Conservation (phyloP, 2,329 filamentous ascomycete species). For the Pyricularia grisea region DNA sequence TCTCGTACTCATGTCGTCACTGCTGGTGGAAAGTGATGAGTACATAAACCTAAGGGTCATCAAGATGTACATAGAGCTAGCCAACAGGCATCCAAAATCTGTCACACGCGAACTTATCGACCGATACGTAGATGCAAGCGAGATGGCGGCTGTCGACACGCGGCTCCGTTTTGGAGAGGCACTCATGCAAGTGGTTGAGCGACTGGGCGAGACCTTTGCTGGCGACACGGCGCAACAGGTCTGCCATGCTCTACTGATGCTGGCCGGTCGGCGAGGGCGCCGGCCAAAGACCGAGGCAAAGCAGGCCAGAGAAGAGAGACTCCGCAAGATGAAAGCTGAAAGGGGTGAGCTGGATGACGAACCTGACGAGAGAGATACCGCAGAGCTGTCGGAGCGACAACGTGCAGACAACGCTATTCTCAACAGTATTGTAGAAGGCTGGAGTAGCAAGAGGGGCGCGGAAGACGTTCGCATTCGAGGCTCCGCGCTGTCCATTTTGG, state of each 20-base stretch:
- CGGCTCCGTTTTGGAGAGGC: constrained; percentile 62
- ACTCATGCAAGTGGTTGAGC: constrained; percentile 53
- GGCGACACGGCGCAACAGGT: constrained; percentile 42
- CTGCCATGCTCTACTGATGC: constrained; percentile 48
- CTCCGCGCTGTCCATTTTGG: constrained; percentile 59
- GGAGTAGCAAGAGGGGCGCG: constrained; percentile 54
- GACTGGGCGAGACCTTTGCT: constrained; percentile 44
- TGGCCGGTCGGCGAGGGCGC: constrained; percentile 54
- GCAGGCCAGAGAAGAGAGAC: constrained; percentile 40
- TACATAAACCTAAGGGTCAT: constrained; percentile 64
- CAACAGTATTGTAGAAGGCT: constrained; percentile 53
- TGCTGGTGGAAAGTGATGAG: constrained; percentile 58
- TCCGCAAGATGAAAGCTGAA: constrained; percentile 36
- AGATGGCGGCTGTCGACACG: constrained; percentile 49
- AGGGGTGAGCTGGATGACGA: constrained; percentile 42
- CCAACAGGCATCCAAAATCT: constrained; percentile 51
- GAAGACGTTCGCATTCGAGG: constrained; percentile 63
- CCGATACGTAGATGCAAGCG: constrained; percentile 55
- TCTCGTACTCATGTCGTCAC: constrained; percentile 52
- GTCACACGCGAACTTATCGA: constrained; percentile 55
- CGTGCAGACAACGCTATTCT: constrained; percentile 35
- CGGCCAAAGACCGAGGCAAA: constrained; percentile 49
- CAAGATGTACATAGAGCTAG: constrained; percentile 53
- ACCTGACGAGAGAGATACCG: constrained; percentile 23
- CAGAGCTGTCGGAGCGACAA: neutral